Evolutionary conservation across 805 yeast species (phyloP).

Genomic region (Kuraishia ogatae): DNA sequence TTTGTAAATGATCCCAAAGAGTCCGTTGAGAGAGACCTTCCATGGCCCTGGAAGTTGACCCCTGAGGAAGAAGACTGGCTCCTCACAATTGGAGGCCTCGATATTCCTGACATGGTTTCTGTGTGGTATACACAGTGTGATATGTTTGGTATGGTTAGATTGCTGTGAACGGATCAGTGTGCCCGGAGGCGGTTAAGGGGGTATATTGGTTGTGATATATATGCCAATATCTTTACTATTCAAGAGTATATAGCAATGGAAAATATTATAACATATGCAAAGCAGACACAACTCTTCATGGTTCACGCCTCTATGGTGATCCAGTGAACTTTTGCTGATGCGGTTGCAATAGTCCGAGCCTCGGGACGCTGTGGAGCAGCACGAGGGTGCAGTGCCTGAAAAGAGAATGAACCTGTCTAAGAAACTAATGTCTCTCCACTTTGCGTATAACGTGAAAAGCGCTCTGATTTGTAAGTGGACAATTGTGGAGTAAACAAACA

Average conservation of each 20-base stretch:
- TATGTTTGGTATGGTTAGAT: neutral
- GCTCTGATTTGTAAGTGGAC: neutral
- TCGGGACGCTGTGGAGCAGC: neutral
- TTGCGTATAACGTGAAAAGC: neutral
- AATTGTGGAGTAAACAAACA: too few relatives aligned
- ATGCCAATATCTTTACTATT: too few relatives aligned
- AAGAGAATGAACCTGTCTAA: neutral
- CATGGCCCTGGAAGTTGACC: neutral
- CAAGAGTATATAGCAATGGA: neutral
- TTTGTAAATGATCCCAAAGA: neutral
- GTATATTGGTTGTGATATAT: neutral
- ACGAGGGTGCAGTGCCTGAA: neutral
- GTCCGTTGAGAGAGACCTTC: neutral
- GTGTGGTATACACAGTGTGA: neutral
- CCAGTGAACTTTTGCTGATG: neutral
- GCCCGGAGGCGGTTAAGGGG: neutral
- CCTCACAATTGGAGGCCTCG: neutral
- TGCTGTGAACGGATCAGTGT: neutral
- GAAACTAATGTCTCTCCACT: neutral
- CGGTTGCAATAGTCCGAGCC: neutral
- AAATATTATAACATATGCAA: neutral
- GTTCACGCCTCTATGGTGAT: neutral
- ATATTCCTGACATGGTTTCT: neutral
- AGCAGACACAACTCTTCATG: too few relatives aligned
- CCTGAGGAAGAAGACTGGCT: neutral